phyloP scores from a whole-genome alignment of 805 yeast genomes.

The Saturnispora gosingensis region DNA sequence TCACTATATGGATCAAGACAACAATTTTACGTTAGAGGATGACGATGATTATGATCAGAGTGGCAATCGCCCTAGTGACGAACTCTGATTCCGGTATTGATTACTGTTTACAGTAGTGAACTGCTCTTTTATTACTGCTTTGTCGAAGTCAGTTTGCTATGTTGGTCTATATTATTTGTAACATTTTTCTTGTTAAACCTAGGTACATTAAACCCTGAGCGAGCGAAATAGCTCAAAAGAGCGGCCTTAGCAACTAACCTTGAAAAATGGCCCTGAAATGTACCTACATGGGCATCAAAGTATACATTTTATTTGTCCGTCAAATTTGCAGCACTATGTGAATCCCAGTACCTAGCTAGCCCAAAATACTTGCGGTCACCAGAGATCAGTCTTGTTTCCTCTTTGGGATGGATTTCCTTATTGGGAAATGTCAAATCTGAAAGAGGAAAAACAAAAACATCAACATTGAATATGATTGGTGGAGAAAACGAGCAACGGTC shows the following conservation, averaged over 20 bases:
- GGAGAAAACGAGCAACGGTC: neutral
- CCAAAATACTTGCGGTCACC: neutral
- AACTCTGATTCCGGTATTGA: neutral
- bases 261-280: neutral
- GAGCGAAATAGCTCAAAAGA: neutral
- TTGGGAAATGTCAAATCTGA: neutral
- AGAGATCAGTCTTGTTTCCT: neutral
- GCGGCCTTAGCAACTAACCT: neutral
- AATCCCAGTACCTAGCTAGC: neutral
- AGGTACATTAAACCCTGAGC: neutral
- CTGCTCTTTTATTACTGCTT: neutral
- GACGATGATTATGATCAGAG: neutral
- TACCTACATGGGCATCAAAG: neutral
- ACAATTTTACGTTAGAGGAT: neutral
- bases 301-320: too few species aligned
- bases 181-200: neutral
- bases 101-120: neutral
- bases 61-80: neutral
- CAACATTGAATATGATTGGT: constrained; percentile 1
- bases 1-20: neutral
- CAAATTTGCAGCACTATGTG: too few species aligned
- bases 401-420: neutral
- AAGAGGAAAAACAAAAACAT: constrained; percentile 6
- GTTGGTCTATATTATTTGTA: neutral
- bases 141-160: neutral